These are phyloP conservation scores for Annona squamosa DNA, from an alignment of 164 flowering plant species.

Conservation along the genomic window DNA sequence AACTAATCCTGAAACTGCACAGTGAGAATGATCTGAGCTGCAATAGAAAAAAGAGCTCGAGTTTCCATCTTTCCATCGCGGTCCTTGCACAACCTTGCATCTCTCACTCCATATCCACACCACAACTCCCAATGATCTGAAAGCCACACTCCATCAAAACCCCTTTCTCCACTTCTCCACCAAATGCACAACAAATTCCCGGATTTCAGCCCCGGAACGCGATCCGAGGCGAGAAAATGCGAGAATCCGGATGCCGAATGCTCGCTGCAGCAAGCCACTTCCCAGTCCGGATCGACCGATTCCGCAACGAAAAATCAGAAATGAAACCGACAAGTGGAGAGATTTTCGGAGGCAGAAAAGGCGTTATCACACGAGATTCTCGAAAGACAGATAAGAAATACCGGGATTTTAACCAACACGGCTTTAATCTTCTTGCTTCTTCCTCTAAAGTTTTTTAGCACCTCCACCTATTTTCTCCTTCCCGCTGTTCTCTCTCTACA, in stretches of 20 bases:
- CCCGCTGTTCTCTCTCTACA: background rate
- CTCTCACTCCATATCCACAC: slow-evolving; percentile 3
- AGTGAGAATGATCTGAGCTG: background rate
- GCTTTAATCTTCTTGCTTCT: background rate
- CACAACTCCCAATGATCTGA: slow-evolving; percentile 5
- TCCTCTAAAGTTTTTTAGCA: background rate
- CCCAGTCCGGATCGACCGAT: slow-evolving; percentile 5
- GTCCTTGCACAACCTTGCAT: background rate
- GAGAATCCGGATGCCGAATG: background rate
- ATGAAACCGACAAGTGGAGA: background rate
- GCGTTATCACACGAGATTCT: background rate
- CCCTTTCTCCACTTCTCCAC: background rate
- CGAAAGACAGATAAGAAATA: background rate
- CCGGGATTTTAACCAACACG: slow-evolving; percentile 4
- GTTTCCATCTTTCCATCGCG: background rate
- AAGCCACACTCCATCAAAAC: background rate
- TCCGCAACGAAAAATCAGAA: background rate
- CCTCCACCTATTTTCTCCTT: background rate
- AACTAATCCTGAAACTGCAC: background rate
- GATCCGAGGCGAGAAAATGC: background rate
- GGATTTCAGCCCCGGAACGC: background rate
- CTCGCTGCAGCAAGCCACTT: background rate
- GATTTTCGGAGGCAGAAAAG: background rate
- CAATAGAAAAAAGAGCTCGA: background rate
- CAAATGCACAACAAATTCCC: slow-evolving; percentile 3